These are phyloP conservation scores for Pichia sp. DNA, from an alignment of 1,139 yeast species.

Conservation along the genomic window DNA sequence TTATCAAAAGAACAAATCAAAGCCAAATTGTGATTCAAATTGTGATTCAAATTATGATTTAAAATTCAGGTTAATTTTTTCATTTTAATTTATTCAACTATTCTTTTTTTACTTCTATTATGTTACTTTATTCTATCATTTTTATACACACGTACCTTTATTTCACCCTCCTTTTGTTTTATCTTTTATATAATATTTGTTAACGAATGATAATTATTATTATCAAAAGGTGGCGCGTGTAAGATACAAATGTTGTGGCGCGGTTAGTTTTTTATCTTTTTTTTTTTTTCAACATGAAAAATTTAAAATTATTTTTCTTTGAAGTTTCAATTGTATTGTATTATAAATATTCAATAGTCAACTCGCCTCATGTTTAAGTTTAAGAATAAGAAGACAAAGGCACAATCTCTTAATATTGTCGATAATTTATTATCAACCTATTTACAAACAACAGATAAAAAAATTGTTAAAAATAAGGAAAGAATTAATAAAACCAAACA, in stretches of 20 bases:
- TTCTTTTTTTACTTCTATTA: background rate
- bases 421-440: conserved; percentile 24
- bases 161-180: background rate
- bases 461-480: conserved; percentile 6
- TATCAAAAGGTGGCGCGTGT: background rate
- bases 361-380: too few species aligned
- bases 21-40: conserved; percentile 15
- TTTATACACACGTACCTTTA: background rate
- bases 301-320: background rate
- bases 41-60: background rate
- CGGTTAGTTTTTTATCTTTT: background rate
- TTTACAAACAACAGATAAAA: conserved; percentile 20
- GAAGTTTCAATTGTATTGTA: too few species aligned
- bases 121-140: background rate
- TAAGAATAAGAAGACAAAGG: conserved; percentile 21
- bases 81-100: background rate
- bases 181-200: background rate
- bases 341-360: too few species aligned
- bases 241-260: too few species aligned
- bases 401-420: conserved; percentile 21
- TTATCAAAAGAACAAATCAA: conserved; percentile 31
- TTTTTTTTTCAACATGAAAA: background rate
- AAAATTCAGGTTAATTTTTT: background rate
- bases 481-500: conserved; percentile 5
- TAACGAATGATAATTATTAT: background rate